Evolutionary conservation across 768 basidiomycete genomes (phyloP).

Genomic region (Strobilomyces dryophilus): DNA sequence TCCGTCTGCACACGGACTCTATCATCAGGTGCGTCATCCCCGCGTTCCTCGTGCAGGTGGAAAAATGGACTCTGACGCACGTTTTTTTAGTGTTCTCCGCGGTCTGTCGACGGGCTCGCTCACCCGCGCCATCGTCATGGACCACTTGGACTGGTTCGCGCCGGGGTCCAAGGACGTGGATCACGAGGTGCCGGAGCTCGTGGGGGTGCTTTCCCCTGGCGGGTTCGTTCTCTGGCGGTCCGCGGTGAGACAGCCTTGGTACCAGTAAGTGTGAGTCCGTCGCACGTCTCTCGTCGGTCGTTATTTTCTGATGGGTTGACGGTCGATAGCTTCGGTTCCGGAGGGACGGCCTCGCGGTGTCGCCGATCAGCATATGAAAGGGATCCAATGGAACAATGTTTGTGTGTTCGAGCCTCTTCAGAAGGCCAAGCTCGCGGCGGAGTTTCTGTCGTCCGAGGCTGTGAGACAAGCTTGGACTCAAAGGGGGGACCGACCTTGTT

Average conservation of each 20-base stretch:
- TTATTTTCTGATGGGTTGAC: too few species aligned
- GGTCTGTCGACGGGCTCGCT: conserved; percentile 46
- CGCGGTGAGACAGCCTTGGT: conserved; percentile 64
- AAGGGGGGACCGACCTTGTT: neutral
- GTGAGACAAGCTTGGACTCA: too few species aligned
- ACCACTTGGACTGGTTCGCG: conserved; percentile 60
- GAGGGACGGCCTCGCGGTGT: conserved; percentile 49
- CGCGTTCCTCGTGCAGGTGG: too few species aligned
- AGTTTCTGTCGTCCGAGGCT: neutral
- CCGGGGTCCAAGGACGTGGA: conserved; percentile 46
- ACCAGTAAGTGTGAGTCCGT: conserved; percentile 46
- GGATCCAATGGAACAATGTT: conserved; percentile 30
- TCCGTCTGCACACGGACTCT: conserved; percentile 70
- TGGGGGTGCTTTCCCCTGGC: conserved; percentile 50
- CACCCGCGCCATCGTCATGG: conserved; percentile 68
- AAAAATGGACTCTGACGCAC: too few species aligned
- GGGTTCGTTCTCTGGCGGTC: conserved; percentile 67
- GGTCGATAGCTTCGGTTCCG: conserved; percentile 47
- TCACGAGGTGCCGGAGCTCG: conserved; percentile 51
- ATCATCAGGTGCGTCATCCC: conserved; percentile 51
- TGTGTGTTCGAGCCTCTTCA: neutral
- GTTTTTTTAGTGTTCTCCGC: conserved; percentile 43
- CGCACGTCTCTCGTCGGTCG: too few species aligned
- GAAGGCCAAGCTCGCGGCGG: neutral
- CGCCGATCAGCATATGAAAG: conserved; percentile 48